Base-by-base conservation (phyloP, 352 stramenopile genomes). In the Thraustotheca clavata region DNA sequence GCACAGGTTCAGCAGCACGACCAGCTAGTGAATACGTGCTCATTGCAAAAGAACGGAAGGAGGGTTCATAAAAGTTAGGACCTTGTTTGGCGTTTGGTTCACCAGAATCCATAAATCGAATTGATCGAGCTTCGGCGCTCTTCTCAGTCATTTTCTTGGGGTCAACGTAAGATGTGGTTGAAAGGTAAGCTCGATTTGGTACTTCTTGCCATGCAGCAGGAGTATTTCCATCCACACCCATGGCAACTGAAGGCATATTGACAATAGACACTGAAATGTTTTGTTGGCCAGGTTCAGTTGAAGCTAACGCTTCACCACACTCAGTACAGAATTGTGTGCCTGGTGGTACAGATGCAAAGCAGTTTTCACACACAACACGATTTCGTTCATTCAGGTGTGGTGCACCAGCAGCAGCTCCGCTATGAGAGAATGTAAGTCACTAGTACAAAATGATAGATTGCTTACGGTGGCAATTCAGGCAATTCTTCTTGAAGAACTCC, bases 31-130 rank as follows among this genome's bases (percentile, higher is more conserved):
- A 93, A 71, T 93, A 94, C 36, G 86, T 94, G 24, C 71, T 85
- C 86, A 94, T 94, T 59, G 86, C 86, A 49, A 94, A 94, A 69
- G 83, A 93, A 0, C 86, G 82, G 76, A 94, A 94, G 48, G 83
- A 93, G 14, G 86, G 83, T 68, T 94, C 83, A 74, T 94, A 94
- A 72, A 90, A 91, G 72, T 80, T 81, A 0, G 79, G 72, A 5
- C 79, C 88, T 22, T 71, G 83, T 35, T 66, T 69, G 75, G 90
- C 83, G 57, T 93, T 91, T 73, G 91, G 91, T 57, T 92, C 85
- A 9, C 86, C 86, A 2, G 69, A 79, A 60, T 94, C 86, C 83
- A 92, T 91, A 59, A 94, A 94, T 16, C 86, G 86, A 57, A 94
- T 94, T 60, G 83, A 92, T 35, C 83, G 83, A 3, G 73, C 73